phyloP scores from a whole-genome alignment of 768 basidiomycete species.

The Brasilioporus rufonigricans region DNA sequence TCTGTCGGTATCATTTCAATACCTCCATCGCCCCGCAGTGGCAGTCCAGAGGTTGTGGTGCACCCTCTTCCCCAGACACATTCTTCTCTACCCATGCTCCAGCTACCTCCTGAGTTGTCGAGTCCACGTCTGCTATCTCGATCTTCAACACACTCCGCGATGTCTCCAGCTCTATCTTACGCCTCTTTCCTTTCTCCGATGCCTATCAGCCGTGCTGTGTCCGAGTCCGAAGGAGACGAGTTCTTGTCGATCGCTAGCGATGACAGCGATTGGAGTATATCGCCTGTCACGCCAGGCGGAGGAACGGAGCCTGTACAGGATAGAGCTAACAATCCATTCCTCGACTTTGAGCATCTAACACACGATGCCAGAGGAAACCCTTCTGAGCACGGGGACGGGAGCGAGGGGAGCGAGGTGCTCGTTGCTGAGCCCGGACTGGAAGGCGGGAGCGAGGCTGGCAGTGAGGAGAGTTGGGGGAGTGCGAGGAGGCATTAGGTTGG shows the following conservation, averaged over 20 bases:
- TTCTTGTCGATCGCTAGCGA: slow-evolving; percentile 25
- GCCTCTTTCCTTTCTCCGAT: slow-evolving; percentile 27
- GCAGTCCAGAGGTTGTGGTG: slow-evolving; percentile 14
- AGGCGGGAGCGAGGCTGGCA: slow-evolving; percentile 11
- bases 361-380: too few relatives aligned
- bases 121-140: not conserved
- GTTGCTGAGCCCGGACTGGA: too few relatives aligned
- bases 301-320: slow-evolving; percentile 1
- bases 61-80: not conserved
- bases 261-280: slow-evolving; percentile 13
- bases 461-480: slow-evolving; percentile 28
- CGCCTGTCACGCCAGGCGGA: not conserved
- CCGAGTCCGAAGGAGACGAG: slow-evolving; percentile 25
- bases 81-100: slow-evolving; percentile 11
- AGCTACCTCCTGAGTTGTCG: slow-evolving; percentile 2
- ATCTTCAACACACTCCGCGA: slow-evolving; percentile 1
- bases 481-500: slow-evolving; percentile 15
- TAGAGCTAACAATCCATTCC: slow-evolving; percentile 19
- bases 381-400: too few relatives aligned
- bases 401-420: too few relatives aligned
- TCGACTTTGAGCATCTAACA: too few relatives aligned
- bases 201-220: slow-evolving; percentile 13
- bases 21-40: slow-evolving; percentile 22
- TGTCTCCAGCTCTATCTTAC: slow-evolving; percentile 20
- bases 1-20: slow-evolving; percentile 23